Evolutionary conservation across 108 stramenopile genomes (phyloP).

Genomic region (Pinguiococcus pyrenoidosus): DNA sequence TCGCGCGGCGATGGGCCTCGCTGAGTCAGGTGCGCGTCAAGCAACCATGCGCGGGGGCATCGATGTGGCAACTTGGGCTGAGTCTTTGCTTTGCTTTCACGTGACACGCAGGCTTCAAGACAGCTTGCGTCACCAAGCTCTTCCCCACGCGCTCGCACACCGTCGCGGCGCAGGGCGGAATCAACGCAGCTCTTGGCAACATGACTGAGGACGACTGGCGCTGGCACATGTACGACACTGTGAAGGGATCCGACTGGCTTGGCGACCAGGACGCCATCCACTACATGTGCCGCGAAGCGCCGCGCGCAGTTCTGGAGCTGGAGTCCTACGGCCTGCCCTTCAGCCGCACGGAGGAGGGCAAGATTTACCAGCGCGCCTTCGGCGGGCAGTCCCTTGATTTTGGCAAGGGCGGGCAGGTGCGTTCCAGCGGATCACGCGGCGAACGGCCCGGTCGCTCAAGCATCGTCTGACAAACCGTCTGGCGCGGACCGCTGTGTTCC

Average conservation of each 20-base stretch:
- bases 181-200: constrained; percentile 98
- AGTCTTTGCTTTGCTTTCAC: too few relatives aligned
- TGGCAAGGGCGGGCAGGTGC: constrained; percentile 86
- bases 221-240: constrained; percentile 99
- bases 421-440: neutral
- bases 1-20: constrained; percentile 94
- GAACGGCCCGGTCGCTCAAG: neutral
- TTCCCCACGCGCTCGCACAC: constrained; percentile 98
- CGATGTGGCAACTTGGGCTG: too few relatives aligned
- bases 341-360: constrained; percentile 85
- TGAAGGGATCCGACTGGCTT: constrained; percentile 96
- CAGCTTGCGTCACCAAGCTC: constrained; percentile 96
- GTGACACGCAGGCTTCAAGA: constrained; percentile 97
- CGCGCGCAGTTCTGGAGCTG: constrained; percentile 74
- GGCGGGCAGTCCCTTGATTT: constrained; percentile 90
- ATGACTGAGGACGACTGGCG: constrained; percentile 90
- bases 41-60: too few relatives aligned
- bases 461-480: neutral
- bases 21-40: too few relatives aligned
- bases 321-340: constrained; percentile 83
- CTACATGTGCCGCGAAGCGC: constrained; percentile 99
- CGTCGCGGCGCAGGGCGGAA: constrained; percentile 99
- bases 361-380: constrained; percentile 99
- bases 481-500: too few relatives aligned
- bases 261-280: constrained; percentile 99